phyloP scores from a whole-genome alignment of 768 basidiomycete species.

The Filobasidium wieringae region DNA sequence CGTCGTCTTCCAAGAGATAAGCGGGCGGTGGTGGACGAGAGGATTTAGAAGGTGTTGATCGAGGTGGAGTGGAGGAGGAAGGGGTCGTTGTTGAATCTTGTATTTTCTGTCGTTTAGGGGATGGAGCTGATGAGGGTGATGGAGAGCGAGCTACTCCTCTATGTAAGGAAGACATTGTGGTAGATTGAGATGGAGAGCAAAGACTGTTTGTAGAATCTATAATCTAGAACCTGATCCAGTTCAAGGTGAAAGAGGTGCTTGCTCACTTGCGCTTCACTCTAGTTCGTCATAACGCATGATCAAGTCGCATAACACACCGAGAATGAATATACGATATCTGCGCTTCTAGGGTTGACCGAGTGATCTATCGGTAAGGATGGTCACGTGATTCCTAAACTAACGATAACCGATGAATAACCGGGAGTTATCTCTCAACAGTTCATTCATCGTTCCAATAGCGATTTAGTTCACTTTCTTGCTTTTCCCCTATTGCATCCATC shows the following conservation, averaged over 20 bases:
- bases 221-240: background rate
- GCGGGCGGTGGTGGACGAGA: background rate
- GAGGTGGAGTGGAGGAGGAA: background rate
- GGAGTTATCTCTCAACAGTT: no score
- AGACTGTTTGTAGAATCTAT: background rate
- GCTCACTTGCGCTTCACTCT: no score
- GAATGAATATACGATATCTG: no score
- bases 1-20: background rate
- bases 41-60: background rate
- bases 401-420: no score
- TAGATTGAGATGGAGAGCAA: background rate
- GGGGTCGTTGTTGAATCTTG: background rate
- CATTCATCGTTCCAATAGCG: no score
- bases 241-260: background rate
- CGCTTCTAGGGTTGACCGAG: no score
- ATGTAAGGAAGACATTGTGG: slow-evolving; percentile 1
- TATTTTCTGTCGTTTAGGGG: slow-evolving; percentile 13
- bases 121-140: slow-evolving; percentile 3
- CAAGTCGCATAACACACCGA: no score
- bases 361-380: no score
- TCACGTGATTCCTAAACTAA: no score
- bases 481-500: no score
- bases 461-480: no score
- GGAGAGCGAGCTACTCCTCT: slow-evolving; percentile 3
- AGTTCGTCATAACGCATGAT: no score